Base-by-base conservation (phyloP, 2,329 filamentous ascomycete species). In the Diaporthe humulicola region DNA sequence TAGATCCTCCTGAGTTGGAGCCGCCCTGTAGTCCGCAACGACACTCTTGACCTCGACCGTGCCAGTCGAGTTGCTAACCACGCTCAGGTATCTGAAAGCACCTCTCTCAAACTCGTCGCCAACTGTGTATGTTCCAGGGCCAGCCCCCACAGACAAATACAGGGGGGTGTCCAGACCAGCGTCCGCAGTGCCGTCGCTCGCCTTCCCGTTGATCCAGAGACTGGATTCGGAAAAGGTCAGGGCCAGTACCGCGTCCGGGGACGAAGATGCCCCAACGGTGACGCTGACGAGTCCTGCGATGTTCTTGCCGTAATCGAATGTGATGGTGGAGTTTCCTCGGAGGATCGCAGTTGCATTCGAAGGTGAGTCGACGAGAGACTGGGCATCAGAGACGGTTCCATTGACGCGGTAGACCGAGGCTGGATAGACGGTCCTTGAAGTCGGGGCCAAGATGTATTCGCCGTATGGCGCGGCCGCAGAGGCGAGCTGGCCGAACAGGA, bases 151-250 rank as follows among this genome's bases (percentile, higher is more conserved):
- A 15, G 69, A 61, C 19, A 76, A 28, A 42, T 40, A 70, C 9
- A 76, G 69, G 7, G 75, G 75, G 19, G 64, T 67, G 54, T 76
- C 75, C 28, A 75, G 33, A 2, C 73, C 70, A n/a, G 50, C 30
- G 5, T 74, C 61, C 0, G 75, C 64, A 12, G 70, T 67, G 2
- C 85, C 86, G 78, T 89, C 88, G 74, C 84, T 83, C 4, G 80
- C 83, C 38, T 83, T 77, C 2, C 82, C 83, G 48, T 84, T 88
- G 66, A 90, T 87, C 87, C 87, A 90, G 1, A 88, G 76, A 36
- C 75, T 81, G 1, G 80, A 82, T 73, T 86, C 84, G 0, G 81
- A 82, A 73, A 84, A 86, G 2, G 81, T 83, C 8, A 86, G 76
- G 3, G 84, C 84, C 10, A 86, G 77, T 15, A 81, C 82, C 8